Evolutionary conservation across 257 asterid genomes (phyloP).

Genomic region (Solanum habrochaites): DNA sequence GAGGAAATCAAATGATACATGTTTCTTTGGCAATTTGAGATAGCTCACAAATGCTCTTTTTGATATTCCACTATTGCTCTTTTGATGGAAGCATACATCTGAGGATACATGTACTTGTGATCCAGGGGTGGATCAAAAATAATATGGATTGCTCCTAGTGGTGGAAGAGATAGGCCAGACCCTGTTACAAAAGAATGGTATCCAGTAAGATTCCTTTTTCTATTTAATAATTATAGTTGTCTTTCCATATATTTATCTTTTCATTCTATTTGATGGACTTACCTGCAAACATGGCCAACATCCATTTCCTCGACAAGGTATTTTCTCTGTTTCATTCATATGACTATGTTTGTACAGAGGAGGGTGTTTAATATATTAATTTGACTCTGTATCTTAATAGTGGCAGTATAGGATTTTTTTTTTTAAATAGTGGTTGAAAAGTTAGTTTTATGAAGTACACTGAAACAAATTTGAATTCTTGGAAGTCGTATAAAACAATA

Average conservation of each 20-base stretch:
- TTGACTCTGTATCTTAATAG: not conserved
- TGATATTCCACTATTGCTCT: not conserved
- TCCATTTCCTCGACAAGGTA: not conserved
- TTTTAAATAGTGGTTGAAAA: not conserved
- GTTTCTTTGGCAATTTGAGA: not conserved
- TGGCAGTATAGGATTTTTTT: not conserved
- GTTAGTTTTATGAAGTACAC: not conserved
- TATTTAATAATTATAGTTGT: slow-evolving; percentile 1
- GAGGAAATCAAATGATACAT: not conserved
- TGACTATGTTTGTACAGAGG: not conserved
- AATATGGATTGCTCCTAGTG: slow-evolving; percentile 99
- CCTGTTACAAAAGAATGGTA: slow-evolving; percentile 69
- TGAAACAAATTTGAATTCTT: not conserved
- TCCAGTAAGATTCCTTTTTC: slow-evolving; percentile 53
- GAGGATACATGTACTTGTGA: slow-evolving; percentile 5
- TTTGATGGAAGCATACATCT: not conserved
- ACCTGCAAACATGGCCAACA: not conserved
- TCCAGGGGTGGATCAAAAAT: slow-evolving; percentile 82
- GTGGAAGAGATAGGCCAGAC: slow-evolving; percentile 98
- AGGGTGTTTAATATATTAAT: not conserved
- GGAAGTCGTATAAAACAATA: not conserved
- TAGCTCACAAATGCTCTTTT: not conserved
- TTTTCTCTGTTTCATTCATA: not conserved
- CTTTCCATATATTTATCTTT: not conserved
- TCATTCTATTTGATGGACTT: not conserved